Evolutionary conservation across 2,329 filamentous ascomycete species (phyloP).

Genomic region (Fusarium albidum): DNA sequence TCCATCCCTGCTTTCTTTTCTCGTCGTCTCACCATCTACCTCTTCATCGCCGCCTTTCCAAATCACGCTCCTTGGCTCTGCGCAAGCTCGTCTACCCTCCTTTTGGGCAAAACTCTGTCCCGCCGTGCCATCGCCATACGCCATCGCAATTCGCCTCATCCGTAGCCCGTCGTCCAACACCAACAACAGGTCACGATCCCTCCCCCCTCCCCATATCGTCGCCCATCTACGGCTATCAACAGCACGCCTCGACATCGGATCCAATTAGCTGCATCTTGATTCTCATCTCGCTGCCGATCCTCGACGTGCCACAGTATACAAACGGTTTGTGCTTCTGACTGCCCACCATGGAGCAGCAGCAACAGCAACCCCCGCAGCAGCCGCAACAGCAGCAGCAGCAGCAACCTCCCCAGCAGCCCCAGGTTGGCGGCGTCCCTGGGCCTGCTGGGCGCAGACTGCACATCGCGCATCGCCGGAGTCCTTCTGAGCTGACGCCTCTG

Average conservation of each 20-base stretch:
- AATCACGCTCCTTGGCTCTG: slow-evolving; percentile 51
- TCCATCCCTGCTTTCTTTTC: slow-evolving; percentile 55
- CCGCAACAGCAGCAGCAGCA: slow-evolving; percentile 53
- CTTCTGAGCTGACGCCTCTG: slow-evolving; percentile 94
- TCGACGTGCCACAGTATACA: slow-evolving; percentile 46
- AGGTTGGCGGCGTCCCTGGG: slow-evolving; percentile 69
- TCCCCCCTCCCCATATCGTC: slow-evolving; percentile 25
- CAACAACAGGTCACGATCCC: slow-evolving; percentile 26
- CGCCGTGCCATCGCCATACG: slow-evolving; percentile 41
- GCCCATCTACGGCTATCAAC: slow-evolving; percentile 34
- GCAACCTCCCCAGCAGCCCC: slow-evolving; percentile 55
- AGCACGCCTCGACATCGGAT: slow-evolving; percentile 35
- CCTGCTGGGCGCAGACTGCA: slow-evolving; percentile 90
- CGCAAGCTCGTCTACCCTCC: slow-evolving; percentile 48
- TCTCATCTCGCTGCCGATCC: slow-evolving; percentile 42
- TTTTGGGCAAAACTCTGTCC: slow-evolving; percentile 48
- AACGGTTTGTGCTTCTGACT: slow-evolving; percentile 49
- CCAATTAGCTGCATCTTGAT: slow-evolving; percentile 34
- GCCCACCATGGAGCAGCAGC: slow-evolving; percentile 66
- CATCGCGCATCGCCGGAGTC: slow-evolving; percentile 96
- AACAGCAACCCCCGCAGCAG: slow-evolving; percentile 66
- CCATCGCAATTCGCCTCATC: slow-evolving; percentile 40
- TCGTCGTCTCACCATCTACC: slow-evolving; percentile 49
- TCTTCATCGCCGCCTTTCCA: slow-evolving; percentile 45
- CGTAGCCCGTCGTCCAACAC: slow-evolving; percentile 33